Percentiles rank a stretch among this genome's conserved stretches.
These are phyloP conservation scores for Venturia oleaginea DNA, from an alignment of 2,329 filamentous ascomycete species.

Conservation along the genomic window DNA sequence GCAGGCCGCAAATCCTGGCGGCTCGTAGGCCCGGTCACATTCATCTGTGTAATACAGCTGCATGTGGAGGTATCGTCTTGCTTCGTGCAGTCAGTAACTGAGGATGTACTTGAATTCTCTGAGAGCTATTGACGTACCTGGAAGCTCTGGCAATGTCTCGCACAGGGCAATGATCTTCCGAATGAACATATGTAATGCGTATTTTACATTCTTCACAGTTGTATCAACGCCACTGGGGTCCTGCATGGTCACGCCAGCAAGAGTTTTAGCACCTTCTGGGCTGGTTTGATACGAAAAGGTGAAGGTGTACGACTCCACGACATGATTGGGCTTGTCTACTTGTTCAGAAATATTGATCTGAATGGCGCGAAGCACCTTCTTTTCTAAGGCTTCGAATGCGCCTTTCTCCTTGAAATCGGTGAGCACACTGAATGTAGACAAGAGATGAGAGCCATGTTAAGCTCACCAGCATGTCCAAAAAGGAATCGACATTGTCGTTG, in stretches of 20 bases:
- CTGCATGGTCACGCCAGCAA: slow-evolving; percentile 13
- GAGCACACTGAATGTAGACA: not conserved
- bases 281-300: slow-evolving; percentile 33
- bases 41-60: slow-evolving; percentile 37
- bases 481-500: slow-evolving; percentile 32
- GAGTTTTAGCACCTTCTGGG: slow-evolving; percentile 7
- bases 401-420: slow-evolving; percentile 34
- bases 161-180: slow-evolving; percentile 27
- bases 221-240: slow-evolving; percentile 24
- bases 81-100: slow-evolving; percentile 18
- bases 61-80: slow-evolving; percentile 33
- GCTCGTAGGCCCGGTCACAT: slow-evolving; percentile 30
- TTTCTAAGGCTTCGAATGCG: slow-evolving; percentile 37
- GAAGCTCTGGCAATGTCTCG: slow-evolving; percentile 30
- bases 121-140: slow-evolving; percentile 25
- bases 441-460: not conserved
- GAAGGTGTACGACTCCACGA: slow-evolving; percentile 44
- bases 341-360: slow-evolving; percentile 38
- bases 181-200: slow-evolving; percentile 35
- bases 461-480: slow-evolving; percentile 41
- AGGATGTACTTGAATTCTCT: not conserved
- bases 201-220: slow-evolving; percentile 32
- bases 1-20: slow-evolving; percentile 30
- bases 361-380: slow-evolving; percentile 34
- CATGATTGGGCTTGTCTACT: slow-evolving; percentile 26